These are phyloP conservation scores for Stephania japonica DNA, from an alignment of 164 flowering plant genomes.

Conservation along the genomic window DNA sequence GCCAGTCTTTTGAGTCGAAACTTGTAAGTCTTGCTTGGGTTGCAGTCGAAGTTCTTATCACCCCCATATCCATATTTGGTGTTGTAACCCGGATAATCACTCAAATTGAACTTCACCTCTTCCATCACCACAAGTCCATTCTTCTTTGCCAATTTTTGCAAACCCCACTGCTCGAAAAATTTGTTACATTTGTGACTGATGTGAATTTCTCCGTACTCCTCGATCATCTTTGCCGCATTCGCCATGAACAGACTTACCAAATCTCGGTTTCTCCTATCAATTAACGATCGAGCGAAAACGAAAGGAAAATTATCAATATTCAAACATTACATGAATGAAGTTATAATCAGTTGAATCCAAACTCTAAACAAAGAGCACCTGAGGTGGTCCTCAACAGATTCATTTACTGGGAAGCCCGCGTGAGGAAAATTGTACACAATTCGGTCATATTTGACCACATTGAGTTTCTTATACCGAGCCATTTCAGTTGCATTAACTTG, in stretches of 20 bases:
- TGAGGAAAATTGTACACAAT: slow-evolving; percentile 2
- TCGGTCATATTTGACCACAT: background rate
- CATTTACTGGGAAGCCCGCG: background rate
- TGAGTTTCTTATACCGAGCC: background rate
- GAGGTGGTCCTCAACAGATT: background rate
- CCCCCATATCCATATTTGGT: slow-evolving; percentile 5
- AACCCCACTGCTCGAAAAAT: background rate
- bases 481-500: slow-evolving; percentile 1
- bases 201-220: background rate
- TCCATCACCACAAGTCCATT: slow-evolving; percentile 1
- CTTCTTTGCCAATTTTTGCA: background rate
- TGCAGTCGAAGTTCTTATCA: background rate
- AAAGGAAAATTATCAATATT: too few relatives aligned
- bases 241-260: background rate
- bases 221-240: slow-evolving; percentile 1
- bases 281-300: too few relatives aligned
- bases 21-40: background rate
- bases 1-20: background rate
- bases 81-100: slow-evolving; percentile 3
- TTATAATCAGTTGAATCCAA: too few relatives aligned
- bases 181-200: slow-evolving; percentile 4
- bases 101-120: slow-evolving; percentile 2
- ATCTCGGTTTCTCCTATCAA: background rate
- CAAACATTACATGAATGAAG: too few relatives aligned
- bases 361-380: too few relatives aligned